Conservation (phyloP, 139 green algal genomes). For the Micromonas commoda region DNA sequence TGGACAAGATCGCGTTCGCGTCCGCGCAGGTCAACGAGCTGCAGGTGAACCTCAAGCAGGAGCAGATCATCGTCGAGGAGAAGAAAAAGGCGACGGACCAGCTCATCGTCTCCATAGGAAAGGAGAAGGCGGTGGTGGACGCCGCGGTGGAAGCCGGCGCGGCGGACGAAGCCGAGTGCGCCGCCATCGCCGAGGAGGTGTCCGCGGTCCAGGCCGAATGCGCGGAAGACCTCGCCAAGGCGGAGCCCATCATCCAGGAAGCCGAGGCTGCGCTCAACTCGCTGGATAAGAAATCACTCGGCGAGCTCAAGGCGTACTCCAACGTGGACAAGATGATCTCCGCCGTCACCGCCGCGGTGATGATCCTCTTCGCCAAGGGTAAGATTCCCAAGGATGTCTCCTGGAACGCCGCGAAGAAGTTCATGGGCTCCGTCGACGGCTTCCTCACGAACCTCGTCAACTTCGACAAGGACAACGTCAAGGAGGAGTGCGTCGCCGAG, state of each 20-base stretch:
- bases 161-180: constrained; percentile 77
- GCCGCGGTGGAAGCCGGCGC: constrained; percentile 67
- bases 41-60: constrained; percentile 70
- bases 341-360: constrained; percentile 74
- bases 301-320: constrained; percentile 75
- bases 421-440: constrained; percentile 84
- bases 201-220: constrained; percentile 72
- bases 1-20: constrained; percentile 76
- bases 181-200: constrained; percentile 70
- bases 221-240: constrained; percentile 70
- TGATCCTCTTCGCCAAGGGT: constrained; percentile 73
- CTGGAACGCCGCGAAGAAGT: constrained; percentile 69
- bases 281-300: constrained; percentile 82
- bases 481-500: constrained; percentile 64
- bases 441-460: constrained; percentile 77
- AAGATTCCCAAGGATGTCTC: constrained; percentile 79
- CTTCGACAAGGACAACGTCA: constrained; percentile 71
- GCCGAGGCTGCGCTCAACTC: constrained; percentile 71
- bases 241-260: constrained; percentile 73
- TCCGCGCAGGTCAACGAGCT: constrained; percentile 73
- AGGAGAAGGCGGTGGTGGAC: constrained; percentile 79
- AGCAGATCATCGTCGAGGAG: constrained; percentile 75
- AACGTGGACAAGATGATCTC: constrained; percentile 76
- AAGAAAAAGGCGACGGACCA: constrained; percentile 72
- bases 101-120: constrained; percentile 73